Evolutionary conservation across 495 filamentous ascomycete species (phyloP), one percentile per base, ranked within the genome.

Genomic region (Lophiostoma macrostomum): DNA sequence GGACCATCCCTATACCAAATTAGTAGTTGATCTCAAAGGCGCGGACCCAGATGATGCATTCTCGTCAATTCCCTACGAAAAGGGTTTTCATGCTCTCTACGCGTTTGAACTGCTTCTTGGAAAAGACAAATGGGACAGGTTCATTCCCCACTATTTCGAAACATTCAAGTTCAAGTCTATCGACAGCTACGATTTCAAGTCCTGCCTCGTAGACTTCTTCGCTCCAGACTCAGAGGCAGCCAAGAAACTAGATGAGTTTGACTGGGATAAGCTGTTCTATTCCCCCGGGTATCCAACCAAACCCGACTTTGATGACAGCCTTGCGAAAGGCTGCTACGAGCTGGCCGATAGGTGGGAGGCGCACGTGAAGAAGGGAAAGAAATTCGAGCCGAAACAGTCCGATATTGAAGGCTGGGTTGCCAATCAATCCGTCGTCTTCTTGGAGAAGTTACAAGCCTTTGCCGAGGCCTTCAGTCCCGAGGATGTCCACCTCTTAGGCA

Each of bases 11-110:
- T 98, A 94, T 68, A 98, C 91, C 0, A 95, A 94, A 67, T 74
- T 98, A 43, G 78, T 95, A 47, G 78, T 89, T 37, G 83, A 86
- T 60, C 80, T 96, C 41, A 87, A 91, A 64, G 91, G 87, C 35
- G 83, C 91, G 64, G 90, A 96, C 64, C 91, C 91, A 0, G 93
- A 96, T 69, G 91, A 98, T 72, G 88, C 90, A 5, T 98, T 96
- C 71, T 91, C 86, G 41, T 84, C 79, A 24, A 75, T 96, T 23
- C 93, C 93, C 0, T 88, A 88, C 47, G 86, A 85, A 67, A 85
- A 86, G 65, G 87, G 87, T 3, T 90, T 87, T 62, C 79, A 78
- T 53, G 87, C 88, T 63, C 73, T 98, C 44, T 95, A 85, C 67
- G 79, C 87, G 57, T 77, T 98, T 7, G 93, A 98, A 56, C 83